A percentile compares a stretch with the other conserved stretches of the same genome.
These are phyloP conservation scores for Aspergillus sp. DNA, from an alignment of 2,329 filamentous ascomycete species.

Conservation along the genomic window DNA sequence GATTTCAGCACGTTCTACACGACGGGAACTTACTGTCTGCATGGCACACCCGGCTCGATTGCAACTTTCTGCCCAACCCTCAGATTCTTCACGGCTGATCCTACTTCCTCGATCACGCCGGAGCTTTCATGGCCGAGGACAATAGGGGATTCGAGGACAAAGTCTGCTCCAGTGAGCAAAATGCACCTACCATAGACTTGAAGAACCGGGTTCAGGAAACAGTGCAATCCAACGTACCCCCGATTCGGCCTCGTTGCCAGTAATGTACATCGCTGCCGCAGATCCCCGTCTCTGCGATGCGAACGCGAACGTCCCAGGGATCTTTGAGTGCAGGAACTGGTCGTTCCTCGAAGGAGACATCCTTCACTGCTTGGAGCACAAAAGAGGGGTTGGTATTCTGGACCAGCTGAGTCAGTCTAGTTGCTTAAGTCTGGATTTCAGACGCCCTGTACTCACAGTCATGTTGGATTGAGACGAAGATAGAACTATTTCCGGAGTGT, in stretches of 20 bases:
- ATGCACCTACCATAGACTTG: no score
- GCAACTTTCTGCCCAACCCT: conserved; percentile 22
- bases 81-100: conserved; percentile 20
- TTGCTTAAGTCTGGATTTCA: background rate
- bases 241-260: conserved; percentile 44
- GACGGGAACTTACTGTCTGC: conserved; percentile 32
- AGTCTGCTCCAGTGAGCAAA: conserved; percentile 26
- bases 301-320: conserved; percentile 41
- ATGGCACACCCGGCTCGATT: conserved; percentile 25
- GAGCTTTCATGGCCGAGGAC: conserved; percentile 31
- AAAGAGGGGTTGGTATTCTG: conserved; percentile 32
- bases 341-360: conserved; percentile 46
- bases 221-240: conserved; percentile 15
- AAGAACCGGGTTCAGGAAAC: background rate
- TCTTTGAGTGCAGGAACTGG: conserved; percentile 36
- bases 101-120: conserved; percentile 21
- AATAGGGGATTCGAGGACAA: conserved; percentile 41
- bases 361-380: conserved; percentile 45
- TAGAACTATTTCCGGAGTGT: background rate
- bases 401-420: background rate
- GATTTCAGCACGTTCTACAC: background rate
- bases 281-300: conserved; percentile 46
- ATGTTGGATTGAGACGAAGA: background rate
- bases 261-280: conserved; percentile 49
- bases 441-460: background rate